Evolutionary conservation across 108 stramenopile genomes (phyloP).

Genomic region (Mediolabrus comicus): DNA sequence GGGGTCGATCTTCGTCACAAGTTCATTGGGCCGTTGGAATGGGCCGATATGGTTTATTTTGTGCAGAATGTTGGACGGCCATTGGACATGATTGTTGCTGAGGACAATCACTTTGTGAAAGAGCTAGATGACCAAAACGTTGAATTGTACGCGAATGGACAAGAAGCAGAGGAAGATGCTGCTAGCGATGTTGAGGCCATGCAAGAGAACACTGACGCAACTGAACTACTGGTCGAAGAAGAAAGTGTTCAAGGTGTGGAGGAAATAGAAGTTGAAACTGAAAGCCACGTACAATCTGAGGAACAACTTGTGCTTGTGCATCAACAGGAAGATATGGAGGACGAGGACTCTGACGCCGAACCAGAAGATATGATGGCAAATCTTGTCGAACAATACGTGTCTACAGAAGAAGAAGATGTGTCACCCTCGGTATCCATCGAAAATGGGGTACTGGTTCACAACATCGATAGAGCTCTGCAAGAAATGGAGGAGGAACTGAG

Average conservation of each 20-base stretch:
- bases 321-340: neutral
- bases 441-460: neutral
- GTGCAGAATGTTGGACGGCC: constrained; percentile 37
- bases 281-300: neutral
- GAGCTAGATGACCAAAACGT: constrained; percentile 7
- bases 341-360: neutral
- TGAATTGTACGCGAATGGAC: neutral
- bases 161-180: neutral
- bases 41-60: constrained; percentile 53
- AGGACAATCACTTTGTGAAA: constrained; percentile 20
- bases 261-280: neutral
- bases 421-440: neutral
- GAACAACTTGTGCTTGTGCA: neutral
- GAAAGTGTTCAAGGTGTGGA: neutral
- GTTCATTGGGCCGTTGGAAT: constrained; percentile 33
- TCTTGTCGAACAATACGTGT: neutral
- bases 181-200: neutral
- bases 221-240: neutral
- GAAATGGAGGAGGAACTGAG: neutral
- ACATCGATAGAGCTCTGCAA: neutral
- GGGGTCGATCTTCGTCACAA: constrained; percentile 73
- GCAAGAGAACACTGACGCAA: neutral
- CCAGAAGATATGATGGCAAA: neutral
- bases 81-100: constrained; percentile 44
- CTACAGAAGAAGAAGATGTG: neutral